Conservation (phyloP, 1,139 yeast species). For the Arxiozyma telluris region DNA sequence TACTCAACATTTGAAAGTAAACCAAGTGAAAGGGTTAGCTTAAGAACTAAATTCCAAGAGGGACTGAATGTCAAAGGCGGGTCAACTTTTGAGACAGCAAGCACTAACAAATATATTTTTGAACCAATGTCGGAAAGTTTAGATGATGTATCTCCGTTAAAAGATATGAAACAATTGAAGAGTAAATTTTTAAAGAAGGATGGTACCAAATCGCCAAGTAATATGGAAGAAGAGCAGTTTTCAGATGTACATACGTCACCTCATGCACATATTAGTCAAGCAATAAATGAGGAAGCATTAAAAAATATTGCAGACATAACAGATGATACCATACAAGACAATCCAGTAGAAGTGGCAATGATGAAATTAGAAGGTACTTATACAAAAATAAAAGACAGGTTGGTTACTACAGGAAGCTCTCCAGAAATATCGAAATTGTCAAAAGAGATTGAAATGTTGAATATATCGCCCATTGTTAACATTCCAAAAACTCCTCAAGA, state of each 20-base stretch:
- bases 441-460: constrained; percentile 28
- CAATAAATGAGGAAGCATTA: constrained; percentile 34
- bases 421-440: constrained; percentile 19
- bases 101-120: constrained; percentile 22
- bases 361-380: constrained; percentile 67
- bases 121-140: constrained; percentile 22
- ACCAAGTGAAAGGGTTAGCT: constrained; percentile 4
- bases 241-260: neutral
- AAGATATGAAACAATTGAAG: constrained; percentile 25
- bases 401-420: constrained; percentile 6
- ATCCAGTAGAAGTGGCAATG: constrained; percentile 70
- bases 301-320: constrained; percentile 74
- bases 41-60: constrained; percentile 11
- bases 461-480: constrained; percentile 17
- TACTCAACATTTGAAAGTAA: constrained; percentile 3
- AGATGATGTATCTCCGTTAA: constrained; percentile 28
- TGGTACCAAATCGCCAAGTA: neutral
- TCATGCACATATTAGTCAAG: neutral
- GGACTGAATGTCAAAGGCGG: neutral
- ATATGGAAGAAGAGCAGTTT: constrained; percentile 8
- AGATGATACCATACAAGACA: constrained; percentile 58
- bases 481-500: constrained; percentile 15
- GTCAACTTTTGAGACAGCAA: constrained; percentile 7
- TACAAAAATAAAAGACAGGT: constrained; percentile 1
- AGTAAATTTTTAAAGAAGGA: constrained; percentile 22